A percentile compares a stretch with the other conserved stretches of the same genome.
These are phyloP conservation scores for Zasmidium cellare DNA, from an alignment of 2,329 filamentous ascomycete species.

Conservation along the genomic window DNA sequence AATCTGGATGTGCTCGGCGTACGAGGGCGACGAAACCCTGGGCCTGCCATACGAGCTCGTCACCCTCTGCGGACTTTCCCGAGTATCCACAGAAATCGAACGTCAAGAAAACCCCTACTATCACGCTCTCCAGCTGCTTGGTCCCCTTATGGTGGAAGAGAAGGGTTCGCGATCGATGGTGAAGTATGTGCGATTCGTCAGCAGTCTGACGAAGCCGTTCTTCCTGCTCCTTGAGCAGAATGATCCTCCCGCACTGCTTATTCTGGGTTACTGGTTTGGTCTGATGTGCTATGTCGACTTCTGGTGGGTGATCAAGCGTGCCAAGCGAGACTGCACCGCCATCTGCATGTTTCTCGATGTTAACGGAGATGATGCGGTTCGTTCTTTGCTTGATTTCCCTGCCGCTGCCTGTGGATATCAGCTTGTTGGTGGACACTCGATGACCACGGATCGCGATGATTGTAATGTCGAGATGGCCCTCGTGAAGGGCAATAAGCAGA, in stretches of 20 bases:
- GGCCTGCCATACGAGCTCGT: not conserved
- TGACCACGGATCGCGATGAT: no score
- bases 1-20: constrained; percentile 1
- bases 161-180: constrained; percentile 2
- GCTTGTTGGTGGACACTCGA: not conserved
- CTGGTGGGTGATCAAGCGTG: not conserved
- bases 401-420: not conserved
- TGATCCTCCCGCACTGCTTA: not conserved
- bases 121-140: not conserved
- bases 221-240: not conserved
- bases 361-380: not conserved
- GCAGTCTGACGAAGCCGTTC: not conserved
- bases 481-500: no score
- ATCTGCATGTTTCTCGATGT: constrained; percentile 1
- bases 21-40: not conserved
- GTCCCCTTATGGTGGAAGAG: not conserved
- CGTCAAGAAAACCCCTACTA: not conserved
- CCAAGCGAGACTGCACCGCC: not conserved
- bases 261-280: constrained; percentile 1
- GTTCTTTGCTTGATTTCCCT: not conserved
- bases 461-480: no score
- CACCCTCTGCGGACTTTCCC: not conserved
- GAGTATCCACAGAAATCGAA: not conserved
- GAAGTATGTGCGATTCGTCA: not conserved
- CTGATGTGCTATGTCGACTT: constrained; percentile 3